Percentiles rank a stretch among this genome's conserved stretches.
Conservation (phyloP, 768 basidiomycete species). For the Jaapia argillacea region DNA sequence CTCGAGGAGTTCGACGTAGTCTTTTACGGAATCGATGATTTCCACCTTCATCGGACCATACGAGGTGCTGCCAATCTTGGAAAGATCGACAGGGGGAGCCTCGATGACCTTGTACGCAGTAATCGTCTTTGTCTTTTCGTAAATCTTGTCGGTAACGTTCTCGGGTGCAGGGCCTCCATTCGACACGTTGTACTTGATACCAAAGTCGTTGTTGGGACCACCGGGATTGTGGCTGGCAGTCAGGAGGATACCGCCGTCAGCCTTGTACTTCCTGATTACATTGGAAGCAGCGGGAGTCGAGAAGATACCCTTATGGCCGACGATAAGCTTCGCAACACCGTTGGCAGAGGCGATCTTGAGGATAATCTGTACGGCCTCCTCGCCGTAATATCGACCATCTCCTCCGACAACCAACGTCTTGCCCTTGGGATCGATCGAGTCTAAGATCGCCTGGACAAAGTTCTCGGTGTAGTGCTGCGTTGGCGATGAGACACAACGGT, state of each 20-base stretch:
- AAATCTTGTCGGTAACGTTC: slow-evolving; percentile 92
- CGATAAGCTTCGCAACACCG: slow-evolving; percentile 83
- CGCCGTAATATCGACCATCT: slow-evolving; percentile 89
- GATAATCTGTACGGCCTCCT: slow-evolving; percentile 84
- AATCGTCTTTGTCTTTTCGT: slow-evolving; percentile 83
- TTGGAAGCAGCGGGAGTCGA: slow-evolving; percentile 98
- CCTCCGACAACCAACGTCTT: slow-evolving; percentile 92
- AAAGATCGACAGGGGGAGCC: slow-evolving; percentile 67
- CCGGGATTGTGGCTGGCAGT: slow-evolving; percentile 98
- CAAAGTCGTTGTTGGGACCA: slow-evolving; percentile 96
- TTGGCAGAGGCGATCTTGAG: slow-evolving; percentile 92
- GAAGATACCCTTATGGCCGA: slow-evolving; percentile 85
- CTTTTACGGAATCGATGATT: slow-evolving; percentile 89
- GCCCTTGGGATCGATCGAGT: slow-evolving; percentile 75
- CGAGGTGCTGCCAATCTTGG: slow-evolving; percentile 65
- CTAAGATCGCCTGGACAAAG: slow-evolving; percentile 90
- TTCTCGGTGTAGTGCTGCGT: slow-evolving; percentile 95
- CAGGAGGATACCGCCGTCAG: slow-evolving; percentile 91
- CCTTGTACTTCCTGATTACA: slow-evolving; percentile 92
- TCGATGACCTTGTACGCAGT: slow-evolving; percentile 78
- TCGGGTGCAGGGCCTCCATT: slow-evolving; percentile 98
- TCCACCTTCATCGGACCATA: slow-evolving; percentile 81
- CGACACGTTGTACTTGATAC: slow-evolving; percentile 98
- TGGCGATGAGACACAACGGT: slow-evolving; percentile 6
- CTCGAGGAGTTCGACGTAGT: slow-evolving; percentile 79